phyloP scores from a whole-genome alignment of 2,329 filamentous ascomycete genomes.

The Alternaria tenuissima region DNA sequence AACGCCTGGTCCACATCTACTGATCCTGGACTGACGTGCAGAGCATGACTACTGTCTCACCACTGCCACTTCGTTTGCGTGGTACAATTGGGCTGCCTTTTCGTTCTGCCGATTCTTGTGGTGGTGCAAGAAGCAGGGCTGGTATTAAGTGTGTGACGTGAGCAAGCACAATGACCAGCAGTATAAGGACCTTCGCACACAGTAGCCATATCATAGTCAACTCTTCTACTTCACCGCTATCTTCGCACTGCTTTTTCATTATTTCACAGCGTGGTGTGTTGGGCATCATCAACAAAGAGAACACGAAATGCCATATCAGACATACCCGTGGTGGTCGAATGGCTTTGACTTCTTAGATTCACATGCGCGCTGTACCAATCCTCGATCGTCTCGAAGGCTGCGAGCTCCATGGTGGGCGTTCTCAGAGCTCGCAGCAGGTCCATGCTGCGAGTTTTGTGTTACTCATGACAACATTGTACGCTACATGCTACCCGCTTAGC shows the following conservation, averaged over 20 bases:
- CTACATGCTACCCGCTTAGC: neutral
- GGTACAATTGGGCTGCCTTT: neutral
- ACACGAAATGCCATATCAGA: constrained; percentile 5
- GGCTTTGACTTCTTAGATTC: constrained; percentile 3
- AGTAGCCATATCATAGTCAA: neutral
- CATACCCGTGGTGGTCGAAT: constrained; percentile 9
- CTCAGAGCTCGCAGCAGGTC: neutral
- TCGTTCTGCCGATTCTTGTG: neutral
- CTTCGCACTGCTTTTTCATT: neutral
- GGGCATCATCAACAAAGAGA: neutral
- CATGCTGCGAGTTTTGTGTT: constrained; percentile 22
- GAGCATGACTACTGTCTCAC: constrained; percentile 5
- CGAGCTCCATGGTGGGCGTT: constrained; percentile 15
- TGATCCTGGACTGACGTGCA: constrained; percentile 11
- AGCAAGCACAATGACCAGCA: neutral
- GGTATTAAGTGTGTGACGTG: constrained; percentile 1
- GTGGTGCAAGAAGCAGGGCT: constrained; percentile 15
- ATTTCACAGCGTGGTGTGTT: neutral
- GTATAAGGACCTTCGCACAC: constrained; percentile 4
- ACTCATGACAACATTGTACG: constrained; percentile 14
- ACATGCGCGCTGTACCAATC: constrained; percentile 5
- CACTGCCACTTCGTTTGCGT: constrained; percentile 25
- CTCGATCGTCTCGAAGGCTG: neutral
- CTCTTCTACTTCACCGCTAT: neutral
- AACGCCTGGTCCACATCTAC: constrained; percentile 1